phyloP scores from a whole-genome alignment of 1,284 basidiomycete species.

The Erythrobasidium hasegawianum region DNA sequence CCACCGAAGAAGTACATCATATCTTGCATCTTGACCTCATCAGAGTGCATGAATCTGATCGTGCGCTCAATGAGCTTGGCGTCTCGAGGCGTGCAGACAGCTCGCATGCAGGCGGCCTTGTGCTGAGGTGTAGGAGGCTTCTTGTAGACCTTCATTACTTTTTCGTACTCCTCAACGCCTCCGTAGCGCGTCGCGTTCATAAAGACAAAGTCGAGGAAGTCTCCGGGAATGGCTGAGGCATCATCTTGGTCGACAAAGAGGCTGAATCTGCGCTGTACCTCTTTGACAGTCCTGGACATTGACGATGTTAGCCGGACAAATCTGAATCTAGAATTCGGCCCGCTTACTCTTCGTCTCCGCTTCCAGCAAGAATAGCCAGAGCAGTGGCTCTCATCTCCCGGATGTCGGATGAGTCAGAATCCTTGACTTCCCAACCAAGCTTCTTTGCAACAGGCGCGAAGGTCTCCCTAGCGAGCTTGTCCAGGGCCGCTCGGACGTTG shows the following conservation, averaged over 20 bases:
- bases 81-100: constrained; percentile 46
- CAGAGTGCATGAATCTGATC: constrained; percentile 41
- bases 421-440: constrained; percentile 73
- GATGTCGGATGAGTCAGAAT: constrained; percentile 66
- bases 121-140: constrained; percentile 60
- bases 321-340: not conserved
- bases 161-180: constrained; percentile 72
- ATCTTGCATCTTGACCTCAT: constrained; percentile 50
- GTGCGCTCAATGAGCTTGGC: constrained; percentile 47
- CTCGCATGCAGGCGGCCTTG: constrained; percentile 49
- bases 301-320: no score
- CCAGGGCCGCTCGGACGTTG: constrained; percentile 58
- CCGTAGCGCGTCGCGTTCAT: constrained; percentile 66
- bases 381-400: constrained; percentile 73
- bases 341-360: constrained; percentile 46
- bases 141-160: constrained; percentile 65
- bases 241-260: constrained; percentile 69
- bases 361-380: constrained; percentile 60
- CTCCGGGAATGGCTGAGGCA: constrained; percentile 67
- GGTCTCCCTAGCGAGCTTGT: constrained; percentile 53
- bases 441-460: constrained; percentile 75
- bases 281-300: constrained; percentile 62
- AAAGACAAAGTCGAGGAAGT: constrained; percentile 43
- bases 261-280: constrained; percentile 70
- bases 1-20: constrained; percentile 46